Evolutionary conservation across 495 filamentous ascomycete genomes (phyloP).

Genomic region (Pseudoneurospora amorphoporcata): DNA sequence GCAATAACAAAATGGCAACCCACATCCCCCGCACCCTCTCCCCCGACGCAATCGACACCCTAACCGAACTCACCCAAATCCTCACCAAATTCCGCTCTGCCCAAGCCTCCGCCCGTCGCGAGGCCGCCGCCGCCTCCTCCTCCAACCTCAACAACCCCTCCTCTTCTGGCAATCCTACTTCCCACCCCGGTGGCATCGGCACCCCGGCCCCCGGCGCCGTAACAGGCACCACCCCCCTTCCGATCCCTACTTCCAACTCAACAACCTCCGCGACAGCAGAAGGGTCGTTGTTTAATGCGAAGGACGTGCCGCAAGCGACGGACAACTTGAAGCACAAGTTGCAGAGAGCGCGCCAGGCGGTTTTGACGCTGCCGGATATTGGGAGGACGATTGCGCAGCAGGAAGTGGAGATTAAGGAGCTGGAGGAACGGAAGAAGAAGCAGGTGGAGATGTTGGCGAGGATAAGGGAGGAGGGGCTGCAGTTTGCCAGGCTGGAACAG

Average conservation of each 20-base stretch:
- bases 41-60: slow-evolving; percentile 65
- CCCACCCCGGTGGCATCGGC: neutral
- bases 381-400: slow-evolving; percentile 65
- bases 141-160: neutral
- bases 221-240: slow-evolving; percentile 21
- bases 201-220: slow-evolving; percentile 22
- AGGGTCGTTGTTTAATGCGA: slow-evolving; percentile 45
- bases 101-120: slow-evolving; percentile 8
- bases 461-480: slow-evolving; percentile 32
- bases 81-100: slow-evolving; percentile 57
- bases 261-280: neutral
- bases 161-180: too few relatives aligned
- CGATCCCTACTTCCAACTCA: neutral
- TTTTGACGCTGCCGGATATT: slow-evolving; percentile 65
- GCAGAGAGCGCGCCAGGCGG: slow-evolving; percentile 58
- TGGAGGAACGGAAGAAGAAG: slow-evolving; percentile 54
- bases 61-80: slow-evolving; percentile 71
- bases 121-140: slow-evolving; percentile 1
- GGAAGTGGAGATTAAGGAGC: slow-evolving; percentile 63
- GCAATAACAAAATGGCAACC: slow-evolving; percentile 14
- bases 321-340: slow-evolving; percentile 70
- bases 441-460: slow-evolving; percentile 46
- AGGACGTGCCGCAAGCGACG: slow-evolving; percentile 66
- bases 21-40: slow-evolving; percentile 39
- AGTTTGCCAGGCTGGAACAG: slow-evolving; percentile 17